Base-by-base conservation (phyloP, 2,329 filamentous ascomycete species). In the Colletotrichum sublineola region DNA sequence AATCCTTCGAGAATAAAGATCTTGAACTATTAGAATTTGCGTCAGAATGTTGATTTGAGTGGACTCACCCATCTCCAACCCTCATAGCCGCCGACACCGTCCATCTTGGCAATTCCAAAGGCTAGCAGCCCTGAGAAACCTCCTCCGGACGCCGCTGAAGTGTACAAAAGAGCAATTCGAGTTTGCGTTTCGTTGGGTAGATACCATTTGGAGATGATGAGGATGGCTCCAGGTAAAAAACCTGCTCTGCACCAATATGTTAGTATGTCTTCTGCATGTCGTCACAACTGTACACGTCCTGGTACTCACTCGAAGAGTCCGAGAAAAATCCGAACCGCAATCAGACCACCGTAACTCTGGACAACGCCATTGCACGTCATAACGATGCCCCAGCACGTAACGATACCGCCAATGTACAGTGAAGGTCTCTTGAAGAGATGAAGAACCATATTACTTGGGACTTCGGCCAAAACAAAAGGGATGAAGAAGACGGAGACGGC, bases 401-500 rank as follows among this genome's bases (percentile, higher is more conserved):
- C 83, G 3, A 82, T 76, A 0, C 76, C 67, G 42, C 81, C 79
- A 71, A 87, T 82, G 75, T 86, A 87, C 14, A 82, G 75, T 1
- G 83, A 84, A 0, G 85, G 85, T 33, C 81, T 80, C 53, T 84
- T 80, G 65, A 82, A 80, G 70, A 76, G 77, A 70, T 76, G 79
- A 11, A 85, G 78, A 1, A 84, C 64, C 76, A 84, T 80, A 69
- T 84, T 84, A 63, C 81, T 83, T 0, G 81, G 82, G 0, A 82
- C 77, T 61, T 85, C 80, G 57, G 74, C 75, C n/a, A 77, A 50
- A 12, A 92, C 90, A 77, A 92, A 92, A 5, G 86, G 86, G 75
- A 92, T 85, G 76, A 91, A 92, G 80, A 91, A 91, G 65, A 88
- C 78, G 1, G 88, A 89, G 1, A 92, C 82, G 1, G 91, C 84